These are phyloP conservation scores for Triangularia verruculosa DNA, from an alignment of 2,329 filamentous ascomycete genomes.

Conservation along the genomic window DNA sequence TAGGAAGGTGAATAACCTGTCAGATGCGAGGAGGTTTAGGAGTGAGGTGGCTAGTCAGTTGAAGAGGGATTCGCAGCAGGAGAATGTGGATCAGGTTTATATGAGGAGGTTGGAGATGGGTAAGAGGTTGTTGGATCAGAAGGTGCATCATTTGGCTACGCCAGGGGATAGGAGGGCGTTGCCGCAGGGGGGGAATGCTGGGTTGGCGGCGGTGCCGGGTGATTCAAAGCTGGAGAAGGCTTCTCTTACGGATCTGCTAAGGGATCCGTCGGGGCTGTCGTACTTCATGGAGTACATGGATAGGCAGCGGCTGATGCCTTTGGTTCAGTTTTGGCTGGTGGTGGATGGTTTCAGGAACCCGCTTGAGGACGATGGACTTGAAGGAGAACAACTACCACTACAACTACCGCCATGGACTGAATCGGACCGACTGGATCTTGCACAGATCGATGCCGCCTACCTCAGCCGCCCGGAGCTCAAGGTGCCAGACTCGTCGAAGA, in stretches of 20 bases:
- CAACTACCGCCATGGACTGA: conserved; percentile 70
- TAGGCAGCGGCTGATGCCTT: conserved; percentile 75
- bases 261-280: conserved; percentile 84
- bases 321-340: conserved; percentile 98
- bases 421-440: conserved; percentile 81
- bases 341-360: conserved; percentile 96
- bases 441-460: conserved; percentile 89
- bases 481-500: conserved; percentile 66
- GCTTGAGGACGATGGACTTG: conserved; percentile 74
- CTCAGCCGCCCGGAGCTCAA: conserved; percentile 78
- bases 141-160: conserved; percentile 75
- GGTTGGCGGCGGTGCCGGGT: conserved; percentile 29
- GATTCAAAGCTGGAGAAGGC: conserved; percentile 70
- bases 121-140: conserved; percentile 84
- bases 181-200: conserved; percentile 22
- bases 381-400: conserved; percentile 61
- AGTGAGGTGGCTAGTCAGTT: conserved; percentile 91
- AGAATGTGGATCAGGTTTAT: conserved; percentile 81
- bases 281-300: conserved; percentile 99
- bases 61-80: conserved; percentile 75
- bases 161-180: conserved; percentile 51
- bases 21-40: conserved; percentile 86
- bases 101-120: conserved; percentile 87
- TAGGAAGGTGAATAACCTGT: conserved; percentile 82
- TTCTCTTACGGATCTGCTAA: conserved; percentile 78